Conservation (phyloP, 1,139 yeast genomes). For the Taphrina communis region DNA sequence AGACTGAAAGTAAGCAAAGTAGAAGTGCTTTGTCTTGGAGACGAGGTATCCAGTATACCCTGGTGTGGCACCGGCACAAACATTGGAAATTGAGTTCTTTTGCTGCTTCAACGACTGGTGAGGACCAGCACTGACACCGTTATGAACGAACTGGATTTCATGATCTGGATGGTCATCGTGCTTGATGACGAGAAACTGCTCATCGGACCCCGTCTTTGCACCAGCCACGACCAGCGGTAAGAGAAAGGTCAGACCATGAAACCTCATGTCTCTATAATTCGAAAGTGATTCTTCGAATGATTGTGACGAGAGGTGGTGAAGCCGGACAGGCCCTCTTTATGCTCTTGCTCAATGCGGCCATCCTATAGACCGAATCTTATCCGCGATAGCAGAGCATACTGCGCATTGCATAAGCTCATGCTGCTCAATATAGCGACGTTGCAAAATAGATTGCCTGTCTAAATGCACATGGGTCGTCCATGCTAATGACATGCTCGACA, state of each 20-base stretch:
- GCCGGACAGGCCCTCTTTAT: neutral
- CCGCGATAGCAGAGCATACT: neutral
- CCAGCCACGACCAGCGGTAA: neutral
- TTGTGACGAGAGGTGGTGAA: neutral
- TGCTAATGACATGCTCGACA: neutral
- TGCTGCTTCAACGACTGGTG: neutral
- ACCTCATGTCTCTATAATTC: neutral
- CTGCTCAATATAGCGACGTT: neutral
- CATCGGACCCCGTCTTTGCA: neutral
- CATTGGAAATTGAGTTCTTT: neutral
- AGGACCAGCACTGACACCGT: neutral
- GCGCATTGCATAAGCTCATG: slow-evolving; percentile 2
- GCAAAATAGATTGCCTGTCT: neutral
- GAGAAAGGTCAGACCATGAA: neutral
- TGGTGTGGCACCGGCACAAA: slow-evolving; percentile 23
- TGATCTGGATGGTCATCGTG: slow-evolving; percentile 21
- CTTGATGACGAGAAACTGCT: neutral
- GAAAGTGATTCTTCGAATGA: too few species aligned
- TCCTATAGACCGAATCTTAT: too few species aligned
- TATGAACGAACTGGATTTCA: neutral
- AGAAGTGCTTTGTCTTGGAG: slow-evolving; percentile 81
- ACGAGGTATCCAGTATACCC: slow-evolving; percentile 78
- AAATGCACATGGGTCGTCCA: neutral
- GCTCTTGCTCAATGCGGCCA: neutral
- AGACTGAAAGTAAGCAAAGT: slow-evolving; percentile 85